Conservation (phyloP, 2,329 filamentous ascomycete species). For the Clonostachys sp. region DNA sequence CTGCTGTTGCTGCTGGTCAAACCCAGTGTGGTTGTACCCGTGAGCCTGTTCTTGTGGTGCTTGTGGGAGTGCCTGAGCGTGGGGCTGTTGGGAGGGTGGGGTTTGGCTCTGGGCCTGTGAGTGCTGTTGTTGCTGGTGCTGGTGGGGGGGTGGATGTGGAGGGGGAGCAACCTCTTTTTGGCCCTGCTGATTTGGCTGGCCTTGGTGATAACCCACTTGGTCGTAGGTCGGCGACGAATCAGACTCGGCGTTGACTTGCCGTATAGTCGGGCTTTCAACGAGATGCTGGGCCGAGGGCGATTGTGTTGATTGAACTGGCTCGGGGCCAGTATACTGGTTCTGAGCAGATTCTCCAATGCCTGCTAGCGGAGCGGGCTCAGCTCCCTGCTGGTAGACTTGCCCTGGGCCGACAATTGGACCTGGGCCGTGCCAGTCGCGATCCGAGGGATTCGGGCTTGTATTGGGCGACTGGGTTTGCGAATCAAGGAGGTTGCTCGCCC, state of each 20-base stretch:
- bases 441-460: slow-evolving; percentile 8
- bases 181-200: slow-evolving; percentile 10
- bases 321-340: slow-evolving; percentile 24
- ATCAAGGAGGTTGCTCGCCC: slow-evolving; percentile 36
- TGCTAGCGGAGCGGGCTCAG: slow-evolving; percentile 38
- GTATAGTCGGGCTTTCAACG: slow-evolving; percentile 32
- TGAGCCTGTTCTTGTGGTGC: slow-evolving; percentile 29
- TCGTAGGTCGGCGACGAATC: slow-evolving; percentile 38
- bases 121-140: slow-evolving; percentile 3
- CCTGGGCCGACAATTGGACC: slow-evolving; percentile 3
- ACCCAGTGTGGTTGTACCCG: slow-evolving; percentile 8
- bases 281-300: neutral
- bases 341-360: slow-evolving; percentile 34
- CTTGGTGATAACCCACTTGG: slow-evolving; percentile 30
- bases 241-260: slow-evolving; percentile 39
- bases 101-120: slow-evolving; percentile 12
- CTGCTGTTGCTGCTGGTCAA: slow-evolving; percentile 16
- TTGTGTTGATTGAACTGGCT: slow-evolving; percentile 33
- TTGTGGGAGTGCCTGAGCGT: slow-evolving; percentile 9
- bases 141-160: slow-evolving; percentile 13
- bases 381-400: slow-evolving; percentile 13
- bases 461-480: slow-evolving; percentile 6
- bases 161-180: slow-evolving; percentile 2
- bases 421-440: slow-evolving; percentile 10
- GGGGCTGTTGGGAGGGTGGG: slow-evolving; percentile 25